Conservation (phyloP, 164 flowering plant species). For the Liquidambar formosana region DNA sequence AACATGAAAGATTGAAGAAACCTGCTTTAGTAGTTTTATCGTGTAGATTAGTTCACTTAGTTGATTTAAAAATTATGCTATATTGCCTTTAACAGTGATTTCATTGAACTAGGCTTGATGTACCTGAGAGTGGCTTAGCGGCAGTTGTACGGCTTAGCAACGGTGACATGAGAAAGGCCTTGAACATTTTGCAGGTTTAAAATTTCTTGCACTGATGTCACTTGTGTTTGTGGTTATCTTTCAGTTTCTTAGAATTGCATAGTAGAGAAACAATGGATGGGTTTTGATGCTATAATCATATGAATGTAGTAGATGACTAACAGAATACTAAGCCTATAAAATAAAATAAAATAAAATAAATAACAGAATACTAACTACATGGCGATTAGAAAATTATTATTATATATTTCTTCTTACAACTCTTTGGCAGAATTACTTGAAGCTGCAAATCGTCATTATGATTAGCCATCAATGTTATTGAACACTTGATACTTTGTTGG, state of each 20-base stretch:
- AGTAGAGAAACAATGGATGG: neutral
- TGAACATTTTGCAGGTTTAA: conserved; percentile 93
- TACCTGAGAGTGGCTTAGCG: conserved; percentile 70
- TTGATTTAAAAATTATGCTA: too few species aligned
- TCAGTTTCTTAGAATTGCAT: neutral
- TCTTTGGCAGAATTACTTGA: neutral
- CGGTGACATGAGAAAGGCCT: conserved; percentile 98
- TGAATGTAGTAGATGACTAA: neutral
- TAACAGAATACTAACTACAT: neutral
- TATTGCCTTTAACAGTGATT: neutral
- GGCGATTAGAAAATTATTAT: neutral
- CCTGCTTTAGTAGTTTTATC: too few species aligned
- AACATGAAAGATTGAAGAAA: too few species aligned
- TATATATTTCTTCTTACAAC: neutral
- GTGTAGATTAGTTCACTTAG: too few species aligned
- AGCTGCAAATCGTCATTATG: neutral
- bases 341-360: too few species aligned
- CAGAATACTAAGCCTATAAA: neutral
- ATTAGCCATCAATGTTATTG: neutral
- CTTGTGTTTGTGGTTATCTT: neutral
- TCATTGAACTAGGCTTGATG: conserved; percentile 66
- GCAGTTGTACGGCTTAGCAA: conserved; percentile 90
- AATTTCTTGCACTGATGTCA: neutral
- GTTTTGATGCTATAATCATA: neutral
- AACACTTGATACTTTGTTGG: too few species aligned